Conservation (phyloP, 2,329 filamentous ascomycete genomes). For the Mycosphaerella sp. region DNA sequence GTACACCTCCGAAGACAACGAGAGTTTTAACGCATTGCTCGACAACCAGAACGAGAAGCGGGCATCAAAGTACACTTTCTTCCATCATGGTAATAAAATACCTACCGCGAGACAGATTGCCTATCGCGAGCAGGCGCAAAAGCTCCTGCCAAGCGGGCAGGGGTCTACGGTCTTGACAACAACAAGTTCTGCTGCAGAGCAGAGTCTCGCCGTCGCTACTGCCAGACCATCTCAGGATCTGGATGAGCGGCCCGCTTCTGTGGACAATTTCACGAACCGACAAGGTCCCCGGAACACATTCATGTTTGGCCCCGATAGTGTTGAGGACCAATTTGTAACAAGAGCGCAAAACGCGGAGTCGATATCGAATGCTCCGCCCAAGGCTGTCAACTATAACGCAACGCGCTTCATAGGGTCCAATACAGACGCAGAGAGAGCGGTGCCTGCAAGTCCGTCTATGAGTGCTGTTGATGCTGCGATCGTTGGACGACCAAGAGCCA, state of each 20-base stretch:
- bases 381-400: constrained; percentile 71
- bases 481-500: constrained; percentile 59
- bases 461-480: constrained; percentile 82
- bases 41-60: constrained; percentile 84
- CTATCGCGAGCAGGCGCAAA: constrained; percentile 51
- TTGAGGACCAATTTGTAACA: constrained; percentile 52
- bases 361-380: constrained; percentile 66
- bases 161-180: constrained; percentile 23
- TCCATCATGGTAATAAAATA: constrained; percentile 84
- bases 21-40: constrained; percentile 86
- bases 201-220: constrained; percentile 18
- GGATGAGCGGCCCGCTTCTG: constrained; percentile 65
- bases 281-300: constrained; percentile 66
- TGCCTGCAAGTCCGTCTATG: constrained; percentile 72
- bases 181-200: constrained; percentile 24
- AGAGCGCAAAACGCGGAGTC: constrained; percentile 62
- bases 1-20: constrained; percentile 97
- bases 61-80: constrained; percentile 79
- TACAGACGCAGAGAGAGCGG: constrained; percentile 28
- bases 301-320: constrained; percentile 72
- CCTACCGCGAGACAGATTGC: constrained; percentile 56
- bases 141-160: constrained; percentile 47
- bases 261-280: constrained; percentile 63
- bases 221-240: constrained; percentile 52
- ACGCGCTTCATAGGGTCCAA: constrained; percentile 56